These are phyloP conservation scores for Udeniomyces megalosporus DNA, from an alignment of 768 basidiomycete genomes.

Conservation along the genomic window DNA sequence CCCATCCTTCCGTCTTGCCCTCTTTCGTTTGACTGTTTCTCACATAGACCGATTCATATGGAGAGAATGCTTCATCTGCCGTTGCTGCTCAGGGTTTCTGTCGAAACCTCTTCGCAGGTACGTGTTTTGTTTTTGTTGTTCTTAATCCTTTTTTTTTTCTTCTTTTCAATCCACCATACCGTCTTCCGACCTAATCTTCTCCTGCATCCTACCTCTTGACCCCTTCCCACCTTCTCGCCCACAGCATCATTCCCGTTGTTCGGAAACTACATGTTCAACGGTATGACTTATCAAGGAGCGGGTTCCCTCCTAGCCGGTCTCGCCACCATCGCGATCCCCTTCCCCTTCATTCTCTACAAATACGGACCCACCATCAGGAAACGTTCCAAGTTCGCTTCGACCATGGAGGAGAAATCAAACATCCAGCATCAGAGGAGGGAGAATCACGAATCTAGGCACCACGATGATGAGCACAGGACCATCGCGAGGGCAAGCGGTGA, in stretches of 20 bases:
- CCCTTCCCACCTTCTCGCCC: neutral
- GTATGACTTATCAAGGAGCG: neutral
- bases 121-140: neutral
- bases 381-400: slow-evolving; percentile 5
- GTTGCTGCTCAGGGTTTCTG: slow-evolving; percentile 9
- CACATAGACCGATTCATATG: slow-evolving; percentile 12
- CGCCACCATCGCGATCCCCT: slow-evolving; percentile 6
- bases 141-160: neutral
- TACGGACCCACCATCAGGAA: slow-evolving; percentile 10
- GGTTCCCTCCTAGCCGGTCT: neutral
- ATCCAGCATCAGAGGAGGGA: neutral
- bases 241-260: neutral
- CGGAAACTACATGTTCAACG: slow-evolving; percentile 9
- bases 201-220: neutral
- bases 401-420: neutral
- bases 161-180: too few species aligned
- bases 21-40: neutral
- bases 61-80: slow-evolving; percentile 6
- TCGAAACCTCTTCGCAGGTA: neutral
- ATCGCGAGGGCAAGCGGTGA: neutral
- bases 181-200: neutral
- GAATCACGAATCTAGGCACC: too few species aligned
- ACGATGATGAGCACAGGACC: neutral
- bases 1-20: slow-evolving; percentile 11
- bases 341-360: slow-evolving; percentile 13